Evolutionary conservation across 1,284 basidiomycete genomes (phyloP), one percentile per base, ranked within the genome.

Genomic region (Fomitopsis pinicola): DNA sequence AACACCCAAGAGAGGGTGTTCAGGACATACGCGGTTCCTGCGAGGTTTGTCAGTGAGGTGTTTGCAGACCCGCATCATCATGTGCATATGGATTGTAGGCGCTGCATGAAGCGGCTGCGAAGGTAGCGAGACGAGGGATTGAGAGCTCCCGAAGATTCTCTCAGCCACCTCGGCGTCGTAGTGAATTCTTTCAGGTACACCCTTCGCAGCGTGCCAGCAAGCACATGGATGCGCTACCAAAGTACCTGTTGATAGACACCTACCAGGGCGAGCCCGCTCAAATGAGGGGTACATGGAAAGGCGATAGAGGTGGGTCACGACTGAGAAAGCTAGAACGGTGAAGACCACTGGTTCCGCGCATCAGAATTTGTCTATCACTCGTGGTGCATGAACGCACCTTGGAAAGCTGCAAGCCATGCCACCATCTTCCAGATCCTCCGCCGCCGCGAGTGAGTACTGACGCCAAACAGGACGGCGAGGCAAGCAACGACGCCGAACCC

Each of bases 391-490:
- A 15, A 26, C 58, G 58, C 69, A 88, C 88, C 81, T 67, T 88
- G 85, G 22, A 90, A 67, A 9, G 82, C 72, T 10, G 89, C 76
- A 14, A 92, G 72, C 12, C 81, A 84, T 12, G 87, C 87, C 5
- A 87, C 84, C 3, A 82, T 85, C 69, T 82, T 84, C 89, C 89
- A 92, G 48, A 91, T 86, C 63, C 89, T 82, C 62, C 88, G 78
- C 64, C 90, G 78, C 59, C 89, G 78, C 19, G 88, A 88, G 67
- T 84, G 85, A 0, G 90, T 90, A 67, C 82, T 89, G 12, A 89
- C 79, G 4, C 90, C 89, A 61, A 92, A 79, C 42, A 87, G 67
- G 55, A 91, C 78, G 6, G 87, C 76, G 0, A 81, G 69, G 52
- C 88, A 72, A 6, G 87, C 82, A 28, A 86, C 75, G 48, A 76